These are phyloP conservation scores for Penstemon eatonii DNA, from an alignment of 257 asterid genomes.

Conservation along the genomic window DNA sequence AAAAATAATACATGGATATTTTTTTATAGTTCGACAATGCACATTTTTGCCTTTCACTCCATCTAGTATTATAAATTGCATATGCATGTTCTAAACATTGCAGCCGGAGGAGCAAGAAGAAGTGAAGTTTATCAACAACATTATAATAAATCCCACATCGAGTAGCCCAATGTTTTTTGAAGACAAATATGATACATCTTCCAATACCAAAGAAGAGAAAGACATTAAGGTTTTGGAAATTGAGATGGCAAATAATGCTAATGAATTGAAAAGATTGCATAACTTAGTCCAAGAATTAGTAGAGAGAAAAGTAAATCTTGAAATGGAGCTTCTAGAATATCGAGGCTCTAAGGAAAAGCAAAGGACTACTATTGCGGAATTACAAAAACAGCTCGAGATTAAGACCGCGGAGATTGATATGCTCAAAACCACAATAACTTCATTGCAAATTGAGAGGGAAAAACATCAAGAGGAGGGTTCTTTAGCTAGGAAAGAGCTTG, in stretches of 20 bases:
- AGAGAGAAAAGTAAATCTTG: conserved; percentile 92
- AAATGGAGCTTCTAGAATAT: conserved; percentile 88
- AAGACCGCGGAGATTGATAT: conserved; percentile 83
- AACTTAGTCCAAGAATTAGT: conserved; percentile 74
- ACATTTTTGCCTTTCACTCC: too few relatives aligned
- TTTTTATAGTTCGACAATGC: too few relatives aligned
- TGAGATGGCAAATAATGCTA: conserved; percentile 74
- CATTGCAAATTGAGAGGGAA: conserved; percentile 83
- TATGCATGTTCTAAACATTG: conserved; percentile 19
- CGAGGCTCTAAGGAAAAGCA: conserved; percentile 91
- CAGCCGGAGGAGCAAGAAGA: conserved; percentile 88
- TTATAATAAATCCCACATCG: conserved; percentile 50
- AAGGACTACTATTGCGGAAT: conserved; percentile 52
- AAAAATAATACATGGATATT: too few relatives aligned
- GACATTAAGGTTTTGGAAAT: conserved; percentile 49
- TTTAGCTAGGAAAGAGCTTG: conserved; percentile 67
- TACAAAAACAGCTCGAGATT: conserved; percentile 83
- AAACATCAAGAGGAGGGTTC: conserved; percentile 87
- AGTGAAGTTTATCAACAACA: conserved; percentile 70
- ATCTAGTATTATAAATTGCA: neutral
- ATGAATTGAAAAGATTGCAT: conserved; percentile 69
- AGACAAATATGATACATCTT: conserved; percentile 49
- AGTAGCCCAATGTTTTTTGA: conserved; percentile 51
- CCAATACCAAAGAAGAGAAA: conserved; percentile 47
- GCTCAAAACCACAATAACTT: conserved; percentile 76